A percentile compares a stretch with the other conserved stretches of the same genome.
Conservation (phyloP, 2,329 filamentous ascomycete species). For the Ambrosiella beaveri region DNA sequence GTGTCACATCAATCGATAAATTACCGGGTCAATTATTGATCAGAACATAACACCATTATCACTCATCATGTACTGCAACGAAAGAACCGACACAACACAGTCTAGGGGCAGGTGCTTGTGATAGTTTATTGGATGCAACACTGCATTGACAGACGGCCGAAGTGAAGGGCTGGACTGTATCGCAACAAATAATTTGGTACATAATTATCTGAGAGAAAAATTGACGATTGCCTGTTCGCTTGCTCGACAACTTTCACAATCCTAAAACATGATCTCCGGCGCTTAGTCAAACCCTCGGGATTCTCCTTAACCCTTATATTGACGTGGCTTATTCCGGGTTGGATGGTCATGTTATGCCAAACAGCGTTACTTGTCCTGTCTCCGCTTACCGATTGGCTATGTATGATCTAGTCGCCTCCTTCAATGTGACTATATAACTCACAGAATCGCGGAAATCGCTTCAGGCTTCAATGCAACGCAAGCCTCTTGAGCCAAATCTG, state of each 20-base stretch:
- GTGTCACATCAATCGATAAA: neutral
- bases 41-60: neutral
- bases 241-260: too few relatives aligned
- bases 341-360: too few relatives aligned
- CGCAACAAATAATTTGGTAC: neutral
- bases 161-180: neutral
- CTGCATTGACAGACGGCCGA: neutral
- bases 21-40: too few relatives aligned
- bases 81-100: neutral
- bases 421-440: neutral
- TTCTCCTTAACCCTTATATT: too few relatives aligned
- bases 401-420: neutral
- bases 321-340: too few relatives aligned
- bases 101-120: neutral
- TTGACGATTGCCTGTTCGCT: too few relatives aligned
- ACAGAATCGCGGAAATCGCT: neutral
- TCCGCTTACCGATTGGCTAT: too few relatives aligned
- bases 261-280: too few relatives aligned
- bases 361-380: too few relatives aligned
- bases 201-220: too few relatives aligned
- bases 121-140: neutral
- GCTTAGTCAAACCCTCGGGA: too few relatives aligned
- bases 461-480: neutral
- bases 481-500: neutral
- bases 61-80: neutral